Evolutionary conservation across 148 eudicot species (phyloP).

Genomic region (Hydrangea macrophylla): DNA sequence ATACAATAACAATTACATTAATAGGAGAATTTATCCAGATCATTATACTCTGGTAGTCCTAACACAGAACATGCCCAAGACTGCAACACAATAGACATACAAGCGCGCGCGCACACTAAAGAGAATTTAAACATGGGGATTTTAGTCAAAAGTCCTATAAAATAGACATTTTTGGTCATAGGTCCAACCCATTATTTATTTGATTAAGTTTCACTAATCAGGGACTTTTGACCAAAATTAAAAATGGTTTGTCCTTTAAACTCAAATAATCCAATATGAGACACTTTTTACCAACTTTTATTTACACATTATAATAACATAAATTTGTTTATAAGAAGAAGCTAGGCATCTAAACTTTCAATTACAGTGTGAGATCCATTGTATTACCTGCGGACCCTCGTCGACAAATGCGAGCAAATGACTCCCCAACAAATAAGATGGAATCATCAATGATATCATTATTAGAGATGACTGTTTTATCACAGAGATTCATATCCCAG

Average conservation of each 20-base stretch:
- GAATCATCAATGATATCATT: slow-evolving; percentile 32
- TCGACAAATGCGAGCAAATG: slow-evolving; percentile 77
- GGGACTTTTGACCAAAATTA: too few species aligned
- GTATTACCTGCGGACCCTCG: slow-evolving; percentile 90
- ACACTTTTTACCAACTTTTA: too few species aligned
- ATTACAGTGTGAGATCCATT: not conserved
- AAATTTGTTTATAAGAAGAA: too few species aligned
- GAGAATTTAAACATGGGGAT: slow-evolving; percentile 2
- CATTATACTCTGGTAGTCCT: not conserved
- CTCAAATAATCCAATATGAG: too few species aligned
- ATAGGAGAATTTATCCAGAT: too few species aligned
- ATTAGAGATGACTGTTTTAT: slow-evolving; percentile 15
- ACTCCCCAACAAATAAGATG: slow-evolving; percentile 62
- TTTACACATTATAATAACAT: too few species aligned
- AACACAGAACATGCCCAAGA: not conserved
- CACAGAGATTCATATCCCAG: slow-evolving; percentile 30
- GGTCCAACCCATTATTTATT: too few species aligned
- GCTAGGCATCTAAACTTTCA: not conserved
- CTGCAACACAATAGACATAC: not conserved
- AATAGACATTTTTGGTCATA: too few species aligned
- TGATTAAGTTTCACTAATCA: too few species aligned
- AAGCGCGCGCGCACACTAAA: not conserved
- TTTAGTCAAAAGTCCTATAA: too few species aligned
- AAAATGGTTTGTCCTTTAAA: too few species aligned
- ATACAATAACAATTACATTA: too few species aligned